These are phyloP conservation scores for Hanseniaspora occidentalis DNA, from an alignment of 805 yeast genomes.

Conservation along the genomic window DNA sequence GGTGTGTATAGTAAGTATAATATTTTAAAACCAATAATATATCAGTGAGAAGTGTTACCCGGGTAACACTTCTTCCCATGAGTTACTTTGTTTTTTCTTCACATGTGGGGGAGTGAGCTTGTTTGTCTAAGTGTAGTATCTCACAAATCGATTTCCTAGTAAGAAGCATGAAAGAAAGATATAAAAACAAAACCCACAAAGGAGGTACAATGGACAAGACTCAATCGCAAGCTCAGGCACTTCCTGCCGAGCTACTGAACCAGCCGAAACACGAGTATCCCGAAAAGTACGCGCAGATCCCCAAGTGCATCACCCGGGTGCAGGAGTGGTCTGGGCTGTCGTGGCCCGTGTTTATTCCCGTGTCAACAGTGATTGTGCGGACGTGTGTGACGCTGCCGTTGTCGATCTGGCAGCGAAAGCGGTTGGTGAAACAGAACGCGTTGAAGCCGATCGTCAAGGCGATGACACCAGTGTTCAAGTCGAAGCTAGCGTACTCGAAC, in stretches of 20 bases:
- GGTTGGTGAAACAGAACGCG: conserved; percentile 58
- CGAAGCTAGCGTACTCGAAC: conserved; percentile 31
- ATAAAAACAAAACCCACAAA: background rate
- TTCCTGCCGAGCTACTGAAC: conserved; percentile 1
- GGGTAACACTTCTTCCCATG: no score
- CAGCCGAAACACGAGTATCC: conserved; percentile 6
- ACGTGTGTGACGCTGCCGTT: conserved; percentile 62
- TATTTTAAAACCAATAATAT: no score
- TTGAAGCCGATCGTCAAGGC: conserved; percentile 63
- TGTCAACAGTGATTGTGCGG: conserved; percentile 55
- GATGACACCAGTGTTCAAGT: conserved; percentile 59
- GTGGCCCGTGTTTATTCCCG: conserved; percentile 75
- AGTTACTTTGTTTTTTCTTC: no score
- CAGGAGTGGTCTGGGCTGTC: conserved; percentile 56
- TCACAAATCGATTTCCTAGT: no score
- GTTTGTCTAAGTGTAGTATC: no score
- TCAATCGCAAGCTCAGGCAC: conserved; percentile 3
- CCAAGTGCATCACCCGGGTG: conserved; percentile 29
- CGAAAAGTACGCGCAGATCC: conserved; percentile 9
- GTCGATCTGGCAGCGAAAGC: conserved; percentile 56
- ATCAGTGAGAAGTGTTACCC: no score
- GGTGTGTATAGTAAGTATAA: no score
- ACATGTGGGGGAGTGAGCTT: no score
- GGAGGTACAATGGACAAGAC: no score
- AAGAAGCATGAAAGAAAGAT: no score